Conservation (phyloP, 345 rosid species). For the Sisymbrium irio region DNA sequence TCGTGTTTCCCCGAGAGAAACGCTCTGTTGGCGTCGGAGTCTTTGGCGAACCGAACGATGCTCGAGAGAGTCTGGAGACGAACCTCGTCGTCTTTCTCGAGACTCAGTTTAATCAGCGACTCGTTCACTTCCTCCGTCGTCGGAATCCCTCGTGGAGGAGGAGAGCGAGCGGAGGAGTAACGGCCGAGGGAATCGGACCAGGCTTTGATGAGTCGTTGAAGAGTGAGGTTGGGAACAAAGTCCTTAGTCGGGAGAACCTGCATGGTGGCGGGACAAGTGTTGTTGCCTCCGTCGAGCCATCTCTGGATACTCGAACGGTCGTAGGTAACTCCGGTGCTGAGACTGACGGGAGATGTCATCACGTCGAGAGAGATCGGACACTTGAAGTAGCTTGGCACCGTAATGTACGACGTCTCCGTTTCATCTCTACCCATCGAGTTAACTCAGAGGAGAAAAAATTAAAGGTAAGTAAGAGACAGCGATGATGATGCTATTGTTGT, state of each 20-base stretch:
- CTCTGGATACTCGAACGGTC: slow-evolving; percentile 83
- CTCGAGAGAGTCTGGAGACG: slow-evolving; percentile 28
- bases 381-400: slow-evolving; percentile 72
- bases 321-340: slow-evolving; percentile 93
- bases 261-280: slow-evolving; percentile 97
- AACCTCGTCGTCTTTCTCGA: slow-evolving; percentile 1
- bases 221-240: slow-evolving; percentile 71
- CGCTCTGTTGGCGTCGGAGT: slow-evolving; percentile 55
- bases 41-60: slow-evolving; percentile 47
- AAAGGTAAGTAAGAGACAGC: slow-evolving; percentile 48
- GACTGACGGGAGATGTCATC: slow-evolving; percentile 90
- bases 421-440: slow-evolving; percentile 56
- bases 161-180: slow-evolving; percentile 19
- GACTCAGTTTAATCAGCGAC: slow-evolving; percentile 30
- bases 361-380: slow-evolving; percentile 97
- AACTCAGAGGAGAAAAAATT: too few relatives aligned
- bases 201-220: slow-evolving; percentile 76
- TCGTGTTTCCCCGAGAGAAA: slow-evolving; percentile 51
- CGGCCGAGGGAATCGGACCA: slow-evolving; percentile 65
- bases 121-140: slow-evolving; percentile 39
- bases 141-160: not conserved
- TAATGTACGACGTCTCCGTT: slow-evolving; percentile 47
- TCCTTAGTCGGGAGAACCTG: slow-evolving; percentile 73
- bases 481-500: slow-evolving; percentile 44
- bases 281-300: slow-evolving; percentile 88